phyloP scores from a whole-genome alignment of 441 rosid species.

The Flueggea neowawraea region DNA sequence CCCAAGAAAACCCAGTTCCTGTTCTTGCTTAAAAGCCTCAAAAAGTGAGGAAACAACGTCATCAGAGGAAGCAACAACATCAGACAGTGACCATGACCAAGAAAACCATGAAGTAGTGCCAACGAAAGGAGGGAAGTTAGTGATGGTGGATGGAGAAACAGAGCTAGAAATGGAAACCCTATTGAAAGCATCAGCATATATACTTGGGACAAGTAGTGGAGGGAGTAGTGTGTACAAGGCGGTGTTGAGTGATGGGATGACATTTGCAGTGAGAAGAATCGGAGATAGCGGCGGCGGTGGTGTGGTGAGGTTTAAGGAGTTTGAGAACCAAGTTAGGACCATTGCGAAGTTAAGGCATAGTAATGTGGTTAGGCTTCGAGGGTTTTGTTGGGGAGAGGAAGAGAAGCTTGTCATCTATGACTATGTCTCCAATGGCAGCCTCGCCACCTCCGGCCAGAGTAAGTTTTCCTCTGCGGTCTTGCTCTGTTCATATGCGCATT shows the following conservation, averaged over 20 bases:
- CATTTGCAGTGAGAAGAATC: slow-evolving; percentile 73
- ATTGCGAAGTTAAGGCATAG: slow-evolving; percentile 68
- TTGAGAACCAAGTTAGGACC: slow-evolving; percentile 51
- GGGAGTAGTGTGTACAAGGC: slow-evolving; percentile 74
- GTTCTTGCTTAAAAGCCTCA: slow-evolving; percentile 47
- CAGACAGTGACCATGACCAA: slow-evolving; percentile 46
- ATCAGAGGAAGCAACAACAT: slow-evolving; percentile 38
- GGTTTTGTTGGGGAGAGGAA: slow-evolving; percentile 73
- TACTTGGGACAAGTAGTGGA: slow-evolving; percentile 59
- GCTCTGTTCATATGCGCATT: background rate
- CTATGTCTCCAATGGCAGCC: slow-evolving; percentile 64
- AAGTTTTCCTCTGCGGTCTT: slow-evolving; percentile 18
- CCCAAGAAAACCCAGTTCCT: slow-evolving; percentile 27
- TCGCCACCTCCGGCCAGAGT: slow-evolving; percentile 50
- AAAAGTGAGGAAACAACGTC: slow-evolving; percentile 35
- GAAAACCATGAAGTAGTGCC: slow-evolving; percentile 5
- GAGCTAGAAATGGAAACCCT: slow-evolving; percentile 65
- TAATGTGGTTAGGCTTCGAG: slow-evolving; percentile 66
- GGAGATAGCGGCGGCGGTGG: slow-evolving; percentile 70
- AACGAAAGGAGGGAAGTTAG: slow-evolving; percentile 28
- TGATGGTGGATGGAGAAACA: slow-evolving; percentile 64
- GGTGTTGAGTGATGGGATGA: slow-evolving; percentile 56
- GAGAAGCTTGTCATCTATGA: slow-evolving; percentile 89
- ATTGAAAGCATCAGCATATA: slow-evolving; percentile 78
- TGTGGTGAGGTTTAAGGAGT: slow-evolving; percentile 45